A percentile compares a stretch with the other conserved stretches of the same genome.
phyloP scores from a whole-genome alignment of 371 early-diverging fungal genomes.

The Mucor indicus region DNA sequence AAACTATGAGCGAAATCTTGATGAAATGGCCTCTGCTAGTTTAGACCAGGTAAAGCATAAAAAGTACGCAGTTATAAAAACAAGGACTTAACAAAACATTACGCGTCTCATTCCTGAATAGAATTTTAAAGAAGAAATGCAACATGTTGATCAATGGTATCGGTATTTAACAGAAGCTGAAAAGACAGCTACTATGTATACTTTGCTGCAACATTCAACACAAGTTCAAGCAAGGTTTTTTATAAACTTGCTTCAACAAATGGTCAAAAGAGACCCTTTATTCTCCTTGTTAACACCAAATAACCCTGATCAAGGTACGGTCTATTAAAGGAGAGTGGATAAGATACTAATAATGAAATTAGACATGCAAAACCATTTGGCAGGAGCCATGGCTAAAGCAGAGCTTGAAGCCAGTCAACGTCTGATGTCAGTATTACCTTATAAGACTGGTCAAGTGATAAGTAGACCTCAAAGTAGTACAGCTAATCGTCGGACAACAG shows the following conservation, averaged over 20 bases:
- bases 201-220: constrained; percentile 82
- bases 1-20: constrained; percentile 88
- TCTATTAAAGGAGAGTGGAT: background rate
- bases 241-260: constrained; percentile 83
- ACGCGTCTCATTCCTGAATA: constrained; percentile 13
- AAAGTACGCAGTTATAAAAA: too few relatives aligned
- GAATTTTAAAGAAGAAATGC: constrained; percentile 86
- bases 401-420: constrained; percentile 60
- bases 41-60: constrained; percentile 74
- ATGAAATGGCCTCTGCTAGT: constrained; percentile 89
- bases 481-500: constrained; percentile 39
- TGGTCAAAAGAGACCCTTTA: constrained; percentile 75
- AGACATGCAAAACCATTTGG: constrained; percentile 58
- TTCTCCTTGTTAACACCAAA: constrained; percentile 60
- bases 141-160: constrained; percentile 94
- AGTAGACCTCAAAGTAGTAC: constrained; percentile 45
- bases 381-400: constrained; percentile 60
- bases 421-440: constrained; percentile 51
- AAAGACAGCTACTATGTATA: constrained; percentile 85
- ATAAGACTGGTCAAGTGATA: constrained; percentile 50
- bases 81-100: background rate
- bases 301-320: constrained; percentile 60
- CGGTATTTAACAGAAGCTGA: constrained; percentile 84
- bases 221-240: constrained; percentile 90
- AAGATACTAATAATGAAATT: background rate